Conservation (phyloP, 2,329 filamentous ascomycete genomes). For the Pyrenophora tritici-repentis region DNA sequence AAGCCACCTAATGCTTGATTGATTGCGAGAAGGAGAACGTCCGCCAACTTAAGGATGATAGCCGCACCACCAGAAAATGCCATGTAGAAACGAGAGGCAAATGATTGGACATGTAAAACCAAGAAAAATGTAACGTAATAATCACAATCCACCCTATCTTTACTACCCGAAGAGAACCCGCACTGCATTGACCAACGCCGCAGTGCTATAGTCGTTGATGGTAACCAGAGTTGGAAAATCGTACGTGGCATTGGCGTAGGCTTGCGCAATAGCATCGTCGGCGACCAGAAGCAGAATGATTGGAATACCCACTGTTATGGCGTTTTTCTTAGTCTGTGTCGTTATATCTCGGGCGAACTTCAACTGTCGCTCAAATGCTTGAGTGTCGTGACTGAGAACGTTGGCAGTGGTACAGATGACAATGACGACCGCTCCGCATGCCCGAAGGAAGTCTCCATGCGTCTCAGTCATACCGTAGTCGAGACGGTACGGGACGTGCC, state of each 20-base stretch:
- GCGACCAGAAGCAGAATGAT: conserved; percentile 35
- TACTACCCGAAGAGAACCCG: conserved; percentile 32
- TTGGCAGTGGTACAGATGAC: conserved; percentile 51
- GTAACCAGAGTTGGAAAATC: conserved; percentile 38
- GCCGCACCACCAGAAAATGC: no score
- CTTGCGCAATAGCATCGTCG: conserved; percentile 16
- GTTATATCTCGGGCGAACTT: conserved; percentile 34
- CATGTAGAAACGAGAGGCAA: no score
- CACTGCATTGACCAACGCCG: conserved; percentile 33
- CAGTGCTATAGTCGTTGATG: conserved; percentile 35
- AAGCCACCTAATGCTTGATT: no score
- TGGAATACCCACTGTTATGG: conserved; percentile 26
- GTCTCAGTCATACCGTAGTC: conserved; percentile 66
- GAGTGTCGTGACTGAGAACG: conserved; percentile 25
- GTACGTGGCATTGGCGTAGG: conserved; percentile 27
- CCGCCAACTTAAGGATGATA: no score
- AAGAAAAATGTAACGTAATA: no score
- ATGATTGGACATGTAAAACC: no score
- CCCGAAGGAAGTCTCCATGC: conserved; percentile 66
- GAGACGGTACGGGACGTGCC: conserved; percentile 73
- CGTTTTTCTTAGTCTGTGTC: conserved; percentile 20
- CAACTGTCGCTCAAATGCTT: conserved; percentile 39
- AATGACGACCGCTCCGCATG: conserved; percentile 65
- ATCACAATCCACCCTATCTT: neutral
- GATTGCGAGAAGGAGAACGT: no score